Base-by-base conservation (phyloP, 2,329 filamentous ascomycete genomes). In the Alternaria solani region DNA sequence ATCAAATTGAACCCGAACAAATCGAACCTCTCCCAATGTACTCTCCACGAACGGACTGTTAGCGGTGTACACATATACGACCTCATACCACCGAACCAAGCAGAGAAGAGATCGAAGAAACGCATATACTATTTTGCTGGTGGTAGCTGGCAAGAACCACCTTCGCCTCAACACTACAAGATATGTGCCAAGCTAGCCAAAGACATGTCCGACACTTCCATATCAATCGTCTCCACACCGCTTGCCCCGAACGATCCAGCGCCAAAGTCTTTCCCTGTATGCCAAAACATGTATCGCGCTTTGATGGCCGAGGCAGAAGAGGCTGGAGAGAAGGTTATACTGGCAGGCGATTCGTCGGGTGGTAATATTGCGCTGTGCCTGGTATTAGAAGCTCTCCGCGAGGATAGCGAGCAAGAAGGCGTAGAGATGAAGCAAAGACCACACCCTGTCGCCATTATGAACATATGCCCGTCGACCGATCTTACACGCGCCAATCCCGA, bases 271-370 rank as follows among this genome's bases (percentile, higher is more conserved):
- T 81, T 88, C 30, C 84, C 85, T 0, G 73, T 76, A 25, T 79
- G 87, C 12, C 62, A 82, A 47, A 78, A 68, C 36, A 76, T 85
- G 11, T 85, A 87, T 60, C 72, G 74, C 0, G 68, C 68, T 0
- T 59, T 86, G 0, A 64, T 87, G 62, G 46, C 64, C 2, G 67
- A 79, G n/a, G 79, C 83, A 0, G 66, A 74, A 0, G 65, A 71
- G 0, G 74, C 72, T 0, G 74, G 73, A 2, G 81, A 86, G 55
- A 76, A 70, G 1, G 76, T 87, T 0, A 79, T 83, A 1, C 75
- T 87, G 1, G 82, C 81, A 0, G 86, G 86, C 1, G 86, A 88
- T 55, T 86, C 83, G 0, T 83, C 85, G 0, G 86, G 86, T 0
- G 86, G 81, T 0, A 88, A 88, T 59, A 76, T 88, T 4, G 79